Evolutionary conservation across 2,329 filamentous ascomycete genomes (phyloP).

Genomic region (Diaporthe sp.): DNA sequence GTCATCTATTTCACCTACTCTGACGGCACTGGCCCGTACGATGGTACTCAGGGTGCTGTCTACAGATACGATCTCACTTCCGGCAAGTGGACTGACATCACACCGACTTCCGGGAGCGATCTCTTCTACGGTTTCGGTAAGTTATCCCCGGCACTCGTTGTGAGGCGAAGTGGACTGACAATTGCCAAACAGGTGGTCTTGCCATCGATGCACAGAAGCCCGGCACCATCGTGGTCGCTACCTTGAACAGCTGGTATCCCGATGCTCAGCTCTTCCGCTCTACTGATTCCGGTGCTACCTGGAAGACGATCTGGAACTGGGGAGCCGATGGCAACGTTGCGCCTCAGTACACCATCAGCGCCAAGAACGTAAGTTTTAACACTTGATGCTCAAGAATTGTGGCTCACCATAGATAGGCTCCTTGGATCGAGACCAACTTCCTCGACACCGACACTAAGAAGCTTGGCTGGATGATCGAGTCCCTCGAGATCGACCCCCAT

Average conservation of each 20-base stretch:
- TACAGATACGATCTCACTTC: slow-evolving; percentile 63
- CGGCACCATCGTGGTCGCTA: slow-evolving; percentile 66
- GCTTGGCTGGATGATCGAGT: slow-evolving; percentile 71
- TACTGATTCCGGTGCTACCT: slow-evolving; percentile 63
- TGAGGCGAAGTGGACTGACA: background rate
- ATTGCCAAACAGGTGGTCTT: slow-evolving; percentile 54
- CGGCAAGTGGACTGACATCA: slow-evolving; percentile 66
- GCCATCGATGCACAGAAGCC: slow-evolving; percentile 63
- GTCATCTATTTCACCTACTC: slow-evolving; percentile 63
- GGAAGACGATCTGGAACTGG: slow-evolving; percentile 65
- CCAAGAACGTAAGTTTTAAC: slow-evolving; percentile 35
- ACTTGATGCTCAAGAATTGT: background rate
- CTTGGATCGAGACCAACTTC: slow-evolving; percentile 63
- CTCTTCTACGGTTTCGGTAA: slow-evolving; percentile 60
- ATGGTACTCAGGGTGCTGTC: slow-evolving; percentile 63
- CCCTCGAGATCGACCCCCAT: slow-evolving; percentile 65
- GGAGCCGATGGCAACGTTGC: slow-evolving; percentile 55
- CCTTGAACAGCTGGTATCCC: slow-evolving; percentile 69
- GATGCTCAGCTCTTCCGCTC: slow-evolving; percentile 67
- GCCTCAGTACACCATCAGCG: slow-evolving; percentile 57
- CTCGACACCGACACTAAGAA: slow-evolving; percentile 58
- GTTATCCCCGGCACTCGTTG: background rate
- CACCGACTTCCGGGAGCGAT: slow-evolving; percentile 57
- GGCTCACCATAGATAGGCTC: slow-evolving; percentile 50
- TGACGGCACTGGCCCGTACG: slow-evolving; percentile 67